Evolutionary conservation across 2,329 filamentous ascomycete species (phyloP).

Genomic region (Mycosphaerella arachidis): DNA sequence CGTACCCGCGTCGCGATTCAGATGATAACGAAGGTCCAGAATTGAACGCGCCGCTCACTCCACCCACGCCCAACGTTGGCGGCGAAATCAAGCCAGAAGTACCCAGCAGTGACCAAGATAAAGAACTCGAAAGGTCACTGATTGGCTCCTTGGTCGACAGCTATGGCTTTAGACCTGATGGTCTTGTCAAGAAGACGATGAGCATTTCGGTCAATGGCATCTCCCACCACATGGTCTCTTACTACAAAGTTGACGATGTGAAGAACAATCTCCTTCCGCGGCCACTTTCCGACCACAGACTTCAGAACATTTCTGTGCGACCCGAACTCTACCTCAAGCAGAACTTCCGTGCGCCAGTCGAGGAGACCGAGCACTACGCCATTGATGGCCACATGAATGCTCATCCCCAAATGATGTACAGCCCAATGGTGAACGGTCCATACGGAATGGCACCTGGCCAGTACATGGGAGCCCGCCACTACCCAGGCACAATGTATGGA

Average conservation of each 20-base stretch:
- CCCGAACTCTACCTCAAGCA: constrained; percentile 38
- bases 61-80: constrained; percentile 28
- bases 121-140: constrained; percentile 55
- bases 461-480: constrained; percentile 28
- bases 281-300: constrained; percentile 53
- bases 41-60: constrained; percentile 31
- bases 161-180: constrained; percentile 77
- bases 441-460: constrained; percentile 31
- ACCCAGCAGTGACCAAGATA: constrained; percentile 34
- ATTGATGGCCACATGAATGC: constrained; percentile 33
- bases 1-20: constrained; percentile 42
- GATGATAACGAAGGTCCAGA: constrained; percentile 29
- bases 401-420: constrained; percentile 34
- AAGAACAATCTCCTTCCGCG: constrained; percentile 54
- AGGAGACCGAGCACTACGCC: constrained; percentile 36
- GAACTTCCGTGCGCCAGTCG: constrained; percentile 37
- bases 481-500: constrained; percentile 28
- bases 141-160: constrained; percentile 85
- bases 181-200: constrained; percentile 89
- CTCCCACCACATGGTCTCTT: constrained; percentile 81
- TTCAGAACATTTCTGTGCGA: constrained; percentile 32
- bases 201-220: constrained; percentile 70
- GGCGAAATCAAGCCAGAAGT: constrained; percentile 28
- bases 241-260: constrained; percentile 82
- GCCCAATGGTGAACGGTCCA: constrained; percentile 22